Evolutionary conservation across 1,284 basidiomycete genomes (phyloP).

Genomic region (Veloboletus limbatus): DNA sequence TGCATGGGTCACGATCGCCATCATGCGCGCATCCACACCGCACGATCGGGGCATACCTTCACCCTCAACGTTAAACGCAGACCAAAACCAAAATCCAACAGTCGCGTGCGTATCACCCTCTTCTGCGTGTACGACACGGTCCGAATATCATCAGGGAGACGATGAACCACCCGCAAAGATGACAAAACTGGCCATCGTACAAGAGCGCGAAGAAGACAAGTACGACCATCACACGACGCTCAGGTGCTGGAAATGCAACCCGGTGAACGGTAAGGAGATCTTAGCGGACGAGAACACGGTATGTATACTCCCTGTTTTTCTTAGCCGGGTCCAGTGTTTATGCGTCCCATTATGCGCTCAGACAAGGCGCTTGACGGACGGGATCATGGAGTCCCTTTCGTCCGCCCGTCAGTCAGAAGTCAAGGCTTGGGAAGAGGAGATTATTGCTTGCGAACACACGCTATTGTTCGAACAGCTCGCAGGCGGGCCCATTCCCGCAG

Average conservation of each 20-base stretch:
- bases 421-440: slow-evolving; percentile 98
- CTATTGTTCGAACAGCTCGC: slow-evolving; percentile 69
- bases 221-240: slow-evolving; percentile 71
- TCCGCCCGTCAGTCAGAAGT: slow-evolving; percentile 93
- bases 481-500: slow-evolving; percentile 50
- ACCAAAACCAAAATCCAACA: slow-evolving; percentile 61
- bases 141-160: slow-evolving; percentile 37
- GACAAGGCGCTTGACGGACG: slow-evolving; percentile 61
- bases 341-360: slow-evolving; percentile 20
- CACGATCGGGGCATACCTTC: slow-evolving; percentile 73
- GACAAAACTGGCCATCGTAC: slow-evolving; percentile 86
- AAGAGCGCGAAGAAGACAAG: slow-evolving; percentile 85
- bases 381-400: slow-evolving; percentile 79
- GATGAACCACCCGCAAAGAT: slow-evolving; percentile 83
- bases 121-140: not conserved
- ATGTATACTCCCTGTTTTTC: not conserved
- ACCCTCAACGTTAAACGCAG: slow-evolving; percentile 82
- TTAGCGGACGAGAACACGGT: slow-evolving; percentile 13
- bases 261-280: slow-evolving; percentile 50
- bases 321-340: not conserved
- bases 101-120: slow-evolving; percentile 52
- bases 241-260: slow-evolving; percentile 77
- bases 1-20: slow-evolving; percentile 64
- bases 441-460: slow-evolving; percentile 85
- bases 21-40: slow-evolving; percentile 72